phyloP scores from a whole-genome alignment of 345 rosid species.

The Lumnitzera racemosa region DNA sequence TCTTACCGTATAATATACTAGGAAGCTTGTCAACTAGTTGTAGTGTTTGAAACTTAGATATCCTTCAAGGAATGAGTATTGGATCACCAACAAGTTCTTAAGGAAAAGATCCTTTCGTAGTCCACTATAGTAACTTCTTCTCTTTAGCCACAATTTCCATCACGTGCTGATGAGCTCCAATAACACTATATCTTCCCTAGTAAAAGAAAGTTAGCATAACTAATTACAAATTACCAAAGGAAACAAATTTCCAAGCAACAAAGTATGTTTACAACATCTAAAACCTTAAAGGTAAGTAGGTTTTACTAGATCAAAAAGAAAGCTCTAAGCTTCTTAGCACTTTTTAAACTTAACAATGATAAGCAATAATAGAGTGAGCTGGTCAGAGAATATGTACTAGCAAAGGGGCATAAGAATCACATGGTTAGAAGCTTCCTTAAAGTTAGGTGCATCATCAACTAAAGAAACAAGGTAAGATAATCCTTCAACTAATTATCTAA shows the following conservation, averaged over 20 bases:
- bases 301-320: constrained; percentile 84
- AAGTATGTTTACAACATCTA: constrained; percentile 43
- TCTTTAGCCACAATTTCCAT: constrained; percentile 75
- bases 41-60: constrained; percentile 71
- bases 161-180: constrained; percentile 65
- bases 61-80: constrained; percentile 51
- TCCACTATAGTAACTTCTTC: constrained; percentile 65
- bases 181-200: constrained; percentile 73
- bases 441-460: constrained; percentile 36
- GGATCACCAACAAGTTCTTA: constrained; percentile 78
- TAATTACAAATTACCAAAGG: neutral
- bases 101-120: constrained; percentile 40
- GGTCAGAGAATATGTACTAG: constrained; percentile 72
- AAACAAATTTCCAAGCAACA: neutral
- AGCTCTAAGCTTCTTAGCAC: constrained; percentile 82
- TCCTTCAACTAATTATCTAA: neutral
- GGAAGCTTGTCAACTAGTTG: constrained; percentile 64
- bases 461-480: constrained; percentile 1
- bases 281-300: constrained; percentile 36
- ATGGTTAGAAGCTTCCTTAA: constrained; percentile 48
- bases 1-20: constrained; percentile 73
- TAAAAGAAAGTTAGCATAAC: constrained; percentile 13
- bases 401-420: constrained; percentile 72
- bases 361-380: constrained; percentile 78
- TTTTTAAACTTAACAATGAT: constrained; percentile 76